Evolutionary conservation across 163 green algal species (phyloP), one percentile per base, ranked within the genome.

Genomic region (Smithsoniella earleae): DNA sequence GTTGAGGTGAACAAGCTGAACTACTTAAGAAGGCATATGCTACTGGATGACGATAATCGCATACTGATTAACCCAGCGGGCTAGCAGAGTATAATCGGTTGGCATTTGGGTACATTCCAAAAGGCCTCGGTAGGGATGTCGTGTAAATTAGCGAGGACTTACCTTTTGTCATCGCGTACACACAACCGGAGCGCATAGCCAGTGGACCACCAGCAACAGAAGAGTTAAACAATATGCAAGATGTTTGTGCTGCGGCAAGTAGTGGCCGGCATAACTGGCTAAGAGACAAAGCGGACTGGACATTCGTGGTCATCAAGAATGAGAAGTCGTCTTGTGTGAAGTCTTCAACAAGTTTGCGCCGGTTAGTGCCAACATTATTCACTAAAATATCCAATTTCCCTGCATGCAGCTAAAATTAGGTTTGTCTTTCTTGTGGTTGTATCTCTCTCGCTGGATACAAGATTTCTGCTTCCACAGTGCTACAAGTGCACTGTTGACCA

Each of bases 341-440:
- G 0, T 92, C 86, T 25, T 83, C 73, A 0, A 84, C 91, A 3
- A 79, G 75, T 73, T 94, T 93, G 6, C 92, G 81, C 4, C 95
- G 86, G 79, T 97, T 98, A 49, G 82, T 95, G 20, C 92, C 92
- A 16, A 94, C 93, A 72, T 98, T 98, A 78, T 95, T 95, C 25
- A 97, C 87, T 80, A 73, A 31, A 36, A 74, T 33, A 74, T n/a
- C 34, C 40, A 22, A 25, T 20, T 2, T 44, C 27, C 20, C 3
- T 79, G 38, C n/a, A 66, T 52, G 38, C 52, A 30, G n/a, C n/a
- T 75, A 38, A 18, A 81, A n/a, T n/a, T n/a, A n/a, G n/a, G n/a
- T n/a, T n/a, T n/a, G n/a, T n/a, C n/a, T n/a, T n/a, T n/a, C n/a
- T n/a, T n/a, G n/a, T n/a, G n/a, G n/a, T n/a, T n/a, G n/a, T n/a